Evolutionary conservation across 1,284 basidiomycete genomes (phyloP).

Genomic region (Cryptococcus sp.): DNA sequence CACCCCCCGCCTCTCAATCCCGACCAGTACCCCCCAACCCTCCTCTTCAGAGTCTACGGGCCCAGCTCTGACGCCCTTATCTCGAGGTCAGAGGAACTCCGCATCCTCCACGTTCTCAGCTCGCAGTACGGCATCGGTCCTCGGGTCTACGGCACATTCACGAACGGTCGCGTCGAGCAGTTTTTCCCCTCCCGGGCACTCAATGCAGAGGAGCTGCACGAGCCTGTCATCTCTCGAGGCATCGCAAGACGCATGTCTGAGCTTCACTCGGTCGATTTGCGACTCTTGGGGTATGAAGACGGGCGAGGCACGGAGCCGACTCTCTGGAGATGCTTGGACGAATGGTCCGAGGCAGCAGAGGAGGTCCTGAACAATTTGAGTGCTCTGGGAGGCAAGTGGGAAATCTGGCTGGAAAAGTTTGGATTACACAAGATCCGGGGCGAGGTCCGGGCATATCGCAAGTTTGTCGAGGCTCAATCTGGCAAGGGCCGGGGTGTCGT

Average conservation of each 20-base stretch:
- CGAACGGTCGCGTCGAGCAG: constrained; percentile 88
- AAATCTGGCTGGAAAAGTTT: constrained; percentile 43
- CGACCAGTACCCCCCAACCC: constrained; percentile 56
- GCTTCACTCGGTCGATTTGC: constrained; percentile 82
- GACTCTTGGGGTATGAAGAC: constrained; percentile 57
- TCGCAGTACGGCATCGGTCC: constrained; percentile 85
- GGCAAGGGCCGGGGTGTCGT: constrained; percentile 44
- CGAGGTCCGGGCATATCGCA: constrained; percentile 44
- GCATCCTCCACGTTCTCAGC: constrained; percentile 80
- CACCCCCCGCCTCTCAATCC: constrained; percentile 30
- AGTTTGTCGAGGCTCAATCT: constrained; percentile 36
- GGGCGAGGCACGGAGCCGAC: constrained; percentile 57
- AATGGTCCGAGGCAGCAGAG: constrained; percentile 53
- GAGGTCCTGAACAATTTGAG: constrained; percentile 32
- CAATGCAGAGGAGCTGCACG: constrained; percentile 69
- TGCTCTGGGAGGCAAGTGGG: constrained; percentile 34
- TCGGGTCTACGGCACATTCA: constrained; percentile 84
- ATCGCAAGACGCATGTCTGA: constrained; percentile 90
- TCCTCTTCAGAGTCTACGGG: constrained; percentile 85
- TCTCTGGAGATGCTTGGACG: constrained; percentile 61
- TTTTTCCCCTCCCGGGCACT: constrained; percentile 84
- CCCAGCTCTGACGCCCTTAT: constrained; percentile 79
- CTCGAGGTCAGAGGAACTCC: constrained; percentile 76
- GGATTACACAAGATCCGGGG: constrained; percentile 39
- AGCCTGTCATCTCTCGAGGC: constrained; percentile 69